These are phyloP conservation scores for Rhizoctonia solani DNA, from an alignment of 1,284 basidiomycete species.

Conservation along the genomic window DNA sequence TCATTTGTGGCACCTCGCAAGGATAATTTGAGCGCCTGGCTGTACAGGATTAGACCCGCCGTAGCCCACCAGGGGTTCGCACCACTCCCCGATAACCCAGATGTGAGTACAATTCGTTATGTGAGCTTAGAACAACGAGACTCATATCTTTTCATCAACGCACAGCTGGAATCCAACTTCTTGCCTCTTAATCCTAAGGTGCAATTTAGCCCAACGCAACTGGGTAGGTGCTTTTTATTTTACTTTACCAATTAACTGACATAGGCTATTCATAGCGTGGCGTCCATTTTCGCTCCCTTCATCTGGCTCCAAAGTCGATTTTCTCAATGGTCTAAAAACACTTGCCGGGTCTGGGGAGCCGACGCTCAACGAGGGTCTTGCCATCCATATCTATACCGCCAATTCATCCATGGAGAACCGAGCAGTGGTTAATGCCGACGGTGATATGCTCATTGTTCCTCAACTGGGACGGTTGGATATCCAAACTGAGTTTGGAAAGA, in stretches of 20 bases:
- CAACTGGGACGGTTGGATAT: slow-evolving; percentile 67
- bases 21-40: slow-evolving; percentile 56
- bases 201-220: slow-evolving; percentile 64
- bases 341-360: slow-evolving; percentile 68
- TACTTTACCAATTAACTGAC: not conserved
- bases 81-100: slow-evolving; percentile 58
- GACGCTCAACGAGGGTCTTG: slow-evolving; percentile 61
- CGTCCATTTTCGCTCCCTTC: slow-evolving; percentile 62
- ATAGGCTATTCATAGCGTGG: slow-evolving; percentile 56
- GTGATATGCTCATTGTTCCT: slow-evolving; percentile 70
- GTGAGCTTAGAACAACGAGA: not conserved
- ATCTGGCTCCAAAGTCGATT: slow-evolving; percentile 53
- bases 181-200: slow-evolving; percentile 62
- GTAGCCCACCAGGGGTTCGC: slow-evolving; percentile 69
- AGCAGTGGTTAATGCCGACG: slow-evolving; percentile 69
- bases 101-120: slow-evolving; percentile 49
- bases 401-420: slow-evolving; percentile 65
- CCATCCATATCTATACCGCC: slow-evolving; percentile 65
- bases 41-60: slow-evolving; percentile 69
- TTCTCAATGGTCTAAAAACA: slow-evolving; percentile 66
- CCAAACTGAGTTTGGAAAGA: slow-evolving; percentile 69
- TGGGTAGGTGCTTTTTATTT: slow-evolving; percentile 41
- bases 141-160: no score
- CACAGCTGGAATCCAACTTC: slow-evolving; percentile 62
- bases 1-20: slow-evolving; percentile 62